These are phyloP conservation scores for Auricularia cornea DNA, from an alignment of 768 basidiomycete species.

Conservation along the genomic window DNA sequence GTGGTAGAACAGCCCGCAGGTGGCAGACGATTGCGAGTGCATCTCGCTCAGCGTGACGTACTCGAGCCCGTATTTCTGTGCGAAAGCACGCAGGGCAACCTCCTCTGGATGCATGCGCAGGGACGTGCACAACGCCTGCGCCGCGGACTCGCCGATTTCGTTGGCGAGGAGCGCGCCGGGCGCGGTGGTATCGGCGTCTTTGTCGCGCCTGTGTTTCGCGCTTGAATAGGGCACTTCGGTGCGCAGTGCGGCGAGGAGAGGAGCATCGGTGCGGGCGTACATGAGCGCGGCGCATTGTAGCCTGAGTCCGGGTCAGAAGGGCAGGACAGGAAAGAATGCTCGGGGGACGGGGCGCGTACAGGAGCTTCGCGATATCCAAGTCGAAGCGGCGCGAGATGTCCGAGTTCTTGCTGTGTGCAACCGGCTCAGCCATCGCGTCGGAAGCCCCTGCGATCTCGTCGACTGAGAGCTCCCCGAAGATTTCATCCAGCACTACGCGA, in stretches of 20 bases:
- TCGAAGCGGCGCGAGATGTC: slow-evolving; percentile 12
- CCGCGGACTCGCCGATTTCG: slow-evolving; percentile 6
- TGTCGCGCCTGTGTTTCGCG: slow-evolving; percentile 1
- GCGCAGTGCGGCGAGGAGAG: slow-evolving; percentile 9
- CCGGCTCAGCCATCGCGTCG: too few relatives aligned
- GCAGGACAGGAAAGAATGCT: too few relatives aligned
- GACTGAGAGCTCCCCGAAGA: too few relatives aligned
- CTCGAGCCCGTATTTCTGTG: slow-evolving; percentile 8
- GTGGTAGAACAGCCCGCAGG: slow-evolving; percentile 15
- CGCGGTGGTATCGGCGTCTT: not conserved
- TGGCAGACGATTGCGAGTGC: slow-evolving; percentile 12
- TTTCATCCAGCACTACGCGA: too few relatives aligned
- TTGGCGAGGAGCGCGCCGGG: slow-evolving; percentile 10
- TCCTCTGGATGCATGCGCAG: slow-evolving; percentile 13
- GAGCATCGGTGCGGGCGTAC: slow-evolving; percentile 13
- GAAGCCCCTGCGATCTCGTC: too few relatives aligned
- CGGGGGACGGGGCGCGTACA: slow-evolving; percentile 2
- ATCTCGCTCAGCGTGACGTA: slow-evolving; percentile 13
- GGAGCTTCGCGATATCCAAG: slow-evolving; percentile 12
- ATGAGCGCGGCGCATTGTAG: slow-evolving; percentile 15
- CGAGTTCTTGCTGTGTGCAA: not conserved
- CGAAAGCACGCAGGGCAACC: slow-evolving; percentile 8
- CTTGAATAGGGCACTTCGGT: not conserved
- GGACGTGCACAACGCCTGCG: slow-evolving; percentile 5
- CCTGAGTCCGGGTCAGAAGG: too few relatives aligned